Conservation (phyloP, 768 basidiomycete species). For the Rhizopogon vesiculosus region DNA sequence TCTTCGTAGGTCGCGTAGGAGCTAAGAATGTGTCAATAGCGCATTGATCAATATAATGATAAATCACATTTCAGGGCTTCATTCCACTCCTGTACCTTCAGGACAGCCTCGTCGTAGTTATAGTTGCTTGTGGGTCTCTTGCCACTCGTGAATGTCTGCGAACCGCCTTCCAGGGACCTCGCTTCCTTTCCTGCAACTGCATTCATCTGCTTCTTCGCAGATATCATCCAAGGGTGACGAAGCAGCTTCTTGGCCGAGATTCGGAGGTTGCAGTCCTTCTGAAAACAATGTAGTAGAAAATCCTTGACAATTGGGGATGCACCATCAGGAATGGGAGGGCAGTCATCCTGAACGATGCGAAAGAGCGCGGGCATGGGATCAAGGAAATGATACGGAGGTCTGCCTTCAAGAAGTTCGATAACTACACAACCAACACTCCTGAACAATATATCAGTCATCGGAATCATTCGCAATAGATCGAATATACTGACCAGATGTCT, state of each 20-base stretch:
- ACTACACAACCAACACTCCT: slow-evolving; percentile 96
- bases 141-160: slow-evolving; percentile 25
- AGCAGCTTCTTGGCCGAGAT: slow-evolving; percentile 92
- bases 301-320: slow-evolving; percentile 94
- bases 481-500: slow-evolving; percentile 77
- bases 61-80: slow-evolving; percentile 85
- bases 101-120: slow-evolving; percentile 90
- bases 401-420: slow-evolving; percentile 85
- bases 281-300: slow-evolving; percentile 96
- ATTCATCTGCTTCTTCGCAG: slow-evolving; percentile 71
- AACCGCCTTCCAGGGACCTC: slow-evolving; percentile 10
- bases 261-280: slow-evolving; percentile 94
- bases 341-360: slow-evolving; percentile 97
- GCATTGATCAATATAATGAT: slow-evolving; percentile 10
- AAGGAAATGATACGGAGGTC: slow-evolving; percentile 92
- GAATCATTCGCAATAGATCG: neutral
- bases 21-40: slow-evolving; percentile 35
- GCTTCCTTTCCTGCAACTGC: slow-evolving; percentile 23
- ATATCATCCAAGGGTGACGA: slow-evolving; percentile 93
- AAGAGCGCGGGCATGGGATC: slow-evolving; percentile 99
- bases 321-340: slow-evolving; percentile 93
- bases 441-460: slow-evolving; percentile 3
- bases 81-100: slow-evolving; percentile 98
- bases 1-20: slow-evolving; percentile 70
- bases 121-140: slow-evolving; percentile 67